phyloP scores from a whole-genome alignment of 83 land plant species.

The Picea abies region DNA sequence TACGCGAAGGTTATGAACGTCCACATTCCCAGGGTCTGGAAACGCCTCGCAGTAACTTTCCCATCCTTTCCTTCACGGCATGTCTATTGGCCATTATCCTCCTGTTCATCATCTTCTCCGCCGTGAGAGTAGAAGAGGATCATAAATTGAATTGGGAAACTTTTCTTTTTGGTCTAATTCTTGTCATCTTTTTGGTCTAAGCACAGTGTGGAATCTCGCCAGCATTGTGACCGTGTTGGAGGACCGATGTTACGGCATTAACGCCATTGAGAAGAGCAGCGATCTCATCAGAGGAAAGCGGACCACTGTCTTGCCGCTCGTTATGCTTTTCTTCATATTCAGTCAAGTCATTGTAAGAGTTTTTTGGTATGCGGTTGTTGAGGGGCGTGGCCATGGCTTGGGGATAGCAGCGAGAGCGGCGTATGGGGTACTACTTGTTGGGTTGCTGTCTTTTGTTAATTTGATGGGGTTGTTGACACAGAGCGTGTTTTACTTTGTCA shows the following conservation, averaged over 20 bases:
- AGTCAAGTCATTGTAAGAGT: not conserved
- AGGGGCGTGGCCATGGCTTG: not conserved
- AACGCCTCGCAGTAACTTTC: slow-evolving; percentile 40
- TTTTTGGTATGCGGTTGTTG: slow-evolving; percentile 29
- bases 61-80: slow-evolving; percentile 30
- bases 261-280: slow-evolving; percentile 40
- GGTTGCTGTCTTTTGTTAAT: not conserved
- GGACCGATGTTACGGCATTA: slow-evolving; percentile 44
- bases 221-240: slow-evolving; percentile 57
- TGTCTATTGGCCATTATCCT: slow-evolving; percentile 25
- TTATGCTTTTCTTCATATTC: slow-evolving; percentile 28
- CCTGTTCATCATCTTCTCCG: slow-evolving; percentile 16
- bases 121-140: slow-evolving; percentile 12
- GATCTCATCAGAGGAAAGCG: slow-evolving; percentile 47
- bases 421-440: slow-evolving; percentile 17
- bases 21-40: slow-evolving; percentile 44
- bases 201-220: slow-evolving; percentile 50
- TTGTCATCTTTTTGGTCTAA: slow-evolving; percentile 22
- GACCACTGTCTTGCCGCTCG: slow-evolving; percentile 24
- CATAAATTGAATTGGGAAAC: not conserved
- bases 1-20: slow-evolving; percentile 29
- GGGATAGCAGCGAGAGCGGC: slow-evolving; percentile 20
- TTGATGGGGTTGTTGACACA: too few relatives aligned
- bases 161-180: not conserved
- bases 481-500: too few relatives aligned